Evolutionary conservation across 495 filamentous ascomycete genomes (phyloP).

Genomic region (Xylaria acuta): DNA sequence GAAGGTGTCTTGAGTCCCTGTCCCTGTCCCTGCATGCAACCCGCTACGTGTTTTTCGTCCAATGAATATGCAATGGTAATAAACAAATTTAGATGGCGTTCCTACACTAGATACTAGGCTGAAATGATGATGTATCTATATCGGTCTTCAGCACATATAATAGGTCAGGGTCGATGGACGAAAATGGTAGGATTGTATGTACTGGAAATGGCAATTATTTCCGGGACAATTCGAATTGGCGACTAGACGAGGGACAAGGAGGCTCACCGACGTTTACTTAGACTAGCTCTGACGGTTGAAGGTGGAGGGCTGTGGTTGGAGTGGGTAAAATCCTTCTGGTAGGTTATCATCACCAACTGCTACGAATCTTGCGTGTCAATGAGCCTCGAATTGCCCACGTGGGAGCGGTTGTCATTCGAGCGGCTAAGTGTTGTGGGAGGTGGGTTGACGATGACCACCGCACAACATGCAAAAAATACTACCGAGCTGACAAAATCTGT

Average conservation of each 20-base stretch:
- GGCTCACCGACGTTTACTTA: background rate
- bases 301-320: background rate
- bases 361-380: background rate
- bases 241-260: background rate
- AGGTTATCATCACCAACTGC: background rate
- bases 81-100: conserved; percentile 8
- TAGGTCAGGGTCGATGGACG: conserved; percentile 1
- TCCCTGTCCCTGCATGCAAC: conserved; percentile 19
- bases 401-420: background rate
- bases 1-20: background rate
- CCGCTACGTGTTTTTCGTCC: conserved; percentile 21
- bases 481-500: conserved; percentile 11
- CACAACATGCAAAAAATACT: conserved; percentile 1
- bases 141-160: conserved; percentile 11
- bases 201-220: conserved; percentile 8
- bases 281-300: background rate
- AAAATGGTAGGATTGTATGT: background rate
- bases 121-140: background rate
- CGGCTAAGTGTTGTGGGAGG: background rate
- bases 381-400: conserved; percentile 11
- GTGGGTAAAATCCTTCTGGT: background rate
- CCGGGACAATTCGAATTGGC: background rate
- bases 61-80: conserved; percentile 17
- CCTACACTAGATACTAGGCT: conserved; percentile 7
- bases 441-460: background rate